Base-by-base conservation (phyloP, 345 rosid genomes). In the Eucalyptus viminalis region DNA sequence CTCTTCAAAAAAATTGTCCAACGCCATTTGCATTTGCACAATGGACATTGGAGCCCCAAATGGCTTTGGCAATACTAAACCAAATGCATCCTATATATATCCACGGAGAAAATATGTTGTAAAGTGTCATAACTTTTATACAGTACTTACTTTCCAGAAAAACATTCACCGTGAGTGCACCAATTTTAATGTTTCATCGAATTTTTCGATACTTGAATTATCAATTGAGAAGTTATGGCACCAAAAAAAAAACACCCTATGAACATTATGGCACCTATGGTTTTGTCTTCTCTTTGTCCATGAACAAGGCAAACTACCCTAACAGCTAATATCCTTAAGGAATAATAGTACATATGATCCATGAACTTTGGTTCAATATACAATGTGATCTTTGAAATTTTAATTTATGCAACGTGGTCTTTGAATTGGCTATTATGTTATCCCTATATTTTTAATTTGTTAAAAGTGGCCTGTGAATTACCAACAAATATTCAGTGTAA, bases 51-150 rank as follows among this genome's bases (percentile, higher is more conserved):
- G 29, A 56, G 29, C 62, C 62, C 13, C 14, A 24, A 24, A 56
- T 24, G 29, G 27, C 29, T 56, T 56, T 56, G 29, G 29, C 62
- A 56, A 56, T 56, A 25, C 29, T 56, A 56, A 56, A 56, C 29
- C 62, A 56, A 56, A 56, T 56, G 62, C 29, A 56, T 25, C 62
- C 1, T 24, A 65, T 65, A 62, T n/a, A 1, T n/a, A 65, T 65
- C 19, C 21, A n/a, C 0, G 0, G 22, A 56, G 40, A n/a, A 65
- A 65, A 65, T 11, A n/a, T 4, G 3, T 0, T 4, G 0, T 15
- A n/a, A n/a, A 62, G 5, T 65, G 40, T 65, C 3, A 15, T n/a
- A 27, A 25, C 6, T 25, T 56, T 56, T 56, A 6, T 56, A 27
- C 14, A 27, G 2, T n/a, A 4, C 21, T 65, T 16, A n/a, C 6